These are phyloP conservation scores for Delitschia confertaspora DNA, from an alignment of 495 filamentous ascomycete species.

Conservation along the genomic window DNA sequence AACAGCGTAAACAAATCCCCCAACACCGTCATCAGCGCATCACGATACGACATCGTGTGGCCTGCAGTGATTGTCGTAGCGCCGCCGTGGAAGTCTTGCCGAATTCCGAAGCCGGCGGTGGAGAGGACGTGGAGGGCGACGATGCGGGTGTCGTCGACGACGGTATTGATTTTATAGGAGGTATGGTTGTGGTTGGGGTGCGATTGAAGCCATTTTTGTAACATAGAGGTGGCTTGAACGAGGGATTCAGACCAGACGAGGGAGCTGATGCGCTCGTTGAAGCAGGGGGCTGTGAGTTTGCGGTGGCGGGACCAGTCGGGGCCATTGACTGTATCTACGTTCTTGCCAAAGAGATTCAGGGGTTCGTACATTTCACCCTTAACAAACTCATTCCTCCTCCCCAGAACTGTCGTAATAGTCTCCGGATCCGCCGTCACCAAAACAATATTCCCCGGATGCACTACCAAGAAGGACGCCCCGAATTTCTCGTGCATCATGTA, in stretches of 20 bases:
- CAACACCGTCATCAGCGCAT: conserved; percentile 17
- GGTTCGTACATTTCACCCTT: conserved; percentile 12
- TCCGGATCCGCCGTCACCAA: conserved; percentile 1
- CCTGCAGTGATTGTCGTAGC: background rate
- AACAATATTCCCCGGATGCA: background rate
- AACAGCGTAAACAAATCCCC: background rate
- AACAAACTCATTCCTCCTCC: conserved; percentile 12
- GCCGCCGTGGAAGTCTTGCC: conserved; percentile 11
- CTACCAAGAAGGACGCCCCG: conserved; percentile 2
- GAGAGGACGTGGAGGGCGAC: conserved; percentile 23
- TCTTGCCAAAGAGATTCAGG: conserved; percentile 15
- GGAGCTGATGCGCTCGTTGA: conserved; percentile 24
- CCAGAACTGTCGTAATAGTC: conserved; percentile 1
- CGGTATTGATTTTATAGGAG: conserved; percentile 1
- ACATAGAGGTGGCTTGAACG: conserved; percentile 17
- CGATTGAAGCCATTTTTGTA: conserved; percentile 17
- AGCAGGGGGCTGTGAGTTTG: conserved; percentile 23
- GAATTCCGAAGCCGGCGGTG: conserved; percentile 18
- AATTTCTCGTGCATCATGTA: conserved; percentile 1
- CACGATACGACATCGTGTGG: conserved; percentile 17
- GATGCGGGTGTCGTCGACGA: conserved; percentile 20
- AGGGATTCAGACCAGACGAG: conserved; percentile 25
- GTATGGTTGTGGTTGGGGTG: no score
- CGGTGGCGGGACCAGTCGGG: conserved; percentile 25
- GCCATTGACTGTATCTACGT: conserved; percentile 20